A percentile compares a stretch with the other conserved stretches of the same genome.
Conservation (phyloP, 179 eudicot species). For the Gypsophila paniculata region DNA sequence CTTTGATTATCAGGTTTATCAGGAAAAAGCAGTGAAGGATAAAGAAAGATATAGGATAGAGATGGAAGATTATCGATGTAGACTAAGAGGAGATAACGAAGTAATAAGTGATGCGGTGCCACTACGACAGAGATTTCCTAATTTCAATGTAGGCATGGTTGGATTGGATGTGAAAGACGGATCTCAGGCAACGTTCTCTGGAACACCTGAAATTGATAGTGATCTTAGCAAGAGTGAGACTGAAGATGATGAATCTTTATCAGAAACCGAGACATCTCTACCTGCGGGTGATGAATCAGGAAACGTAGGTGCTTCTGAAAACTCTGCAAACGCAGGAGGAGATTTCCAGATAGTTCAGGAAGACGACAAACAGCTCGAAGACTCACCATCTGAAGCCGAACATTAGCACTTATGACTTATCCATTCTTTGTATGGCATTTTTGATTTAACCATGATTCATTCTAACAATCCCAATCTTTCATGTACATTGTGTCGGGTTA, state of each 20-base stretch:
- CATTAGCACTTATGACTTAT: constrained; percentile 12
- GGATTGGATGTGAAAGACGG: constrained; percentile 35
- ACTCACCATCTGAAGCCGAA: constrained; percentile 15
- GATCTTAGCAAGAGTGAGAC: constrained; percentile 30
- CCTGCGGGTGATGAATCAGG: constrained; percentile 14
- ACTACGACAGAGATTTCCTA: constrained; percentile 50
- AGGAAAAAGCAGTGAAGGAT: constrained; percentile 68
- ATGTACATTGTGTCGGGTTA: constrained; percentile 23
- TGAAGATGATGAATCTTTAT: constrained; percentile 25
- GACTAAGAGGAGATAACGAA: constrained; percentile 34
- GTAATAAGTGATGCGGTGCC: constrained; percentile 49
- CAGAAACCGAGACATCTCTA: constrained; percentile 12
- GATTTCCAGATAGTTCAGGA: constrained; percentile 21
- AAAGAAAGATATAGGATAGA: constrained; percentile 82
- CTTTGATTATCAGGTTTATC: constrained; percentile 51
- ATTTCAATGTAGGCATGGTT: constrained; percentile 24
- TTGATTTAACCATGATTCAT: neutral
- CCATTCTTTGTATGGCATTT: constrained; percentile 11
- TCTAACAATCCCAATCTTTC: neutral
- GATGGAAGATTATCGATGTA: constrained; percentile 69
- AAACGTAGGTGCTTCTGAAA: constrained; percentile 10
- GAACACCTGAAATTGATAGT: constrained; percentile 39
- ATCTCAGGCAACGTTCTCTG: constrained; percentile 25
- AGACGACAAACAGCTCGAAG: constrained; percentile 21
- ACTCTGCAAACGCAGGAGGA: constrained; percentile 11